These are phyloP conservation scores for Ramalina intermedia DNA, from an alignment of 495 filamentous ascomycete species.

Conservation along the genomic window DNA sequence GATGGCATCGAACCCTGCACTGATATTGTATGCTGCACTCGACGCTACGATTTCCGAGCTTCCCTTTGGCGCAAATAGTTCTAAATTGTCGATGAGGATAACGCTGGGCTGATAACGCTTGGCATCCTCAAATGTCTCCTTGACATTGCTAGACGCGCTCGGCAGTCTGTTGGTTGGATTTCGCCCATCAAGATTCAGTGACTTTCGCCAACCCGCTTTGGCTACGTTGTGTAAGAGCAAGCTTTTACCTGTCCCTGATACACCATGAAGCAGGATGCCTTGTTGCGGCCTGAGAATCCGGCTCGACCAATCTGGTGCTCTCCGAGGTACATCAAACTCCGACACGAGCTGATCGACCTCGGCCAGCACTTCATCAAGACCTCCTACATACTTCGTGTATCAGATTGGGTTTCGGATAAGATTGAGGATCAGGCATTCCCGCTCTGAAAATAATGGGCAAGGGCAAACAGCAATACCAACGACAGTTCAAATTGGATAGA, in stretches of 20 bases:
- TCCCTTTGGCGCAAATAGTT: constrained; percentile 17
- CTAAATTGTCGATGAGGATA: constrained; percentile 70
- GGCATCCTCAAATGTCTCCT: constrained; percentile 60
- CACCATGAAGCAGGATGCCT: constrained; percentile 64
- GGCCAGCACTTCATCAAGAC: not conserved
- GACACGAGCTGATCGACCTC: not conserved
- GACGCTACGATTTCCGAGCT: not conserved
- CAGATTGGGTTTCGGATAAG: too few relatives aligned
- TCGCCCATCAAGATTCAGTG: constrained; percentile 44
- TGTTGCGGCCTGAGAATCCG: constrained; percentile 12
- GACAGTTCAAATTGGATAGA: too few relatives aligned
- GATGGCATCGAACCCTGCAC: constrained; percentile 29
- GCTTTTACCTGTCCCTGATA: constrained; percentile 72
- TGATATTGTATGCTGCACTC: constrained; percentile 20
- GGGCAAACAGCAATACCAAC: too few relatives aligned
- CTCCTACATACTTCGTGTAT: not conserved
- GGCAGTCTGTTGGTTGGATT: constrained; percentile 27
- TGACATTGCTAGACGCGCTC: constrained; percentile 35
- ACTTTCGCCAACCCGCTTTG: constrained; percentile 51
- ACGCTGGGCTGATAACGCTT: constrained; percentile 59
- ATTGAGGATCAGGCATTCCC: too few relatives aligned
- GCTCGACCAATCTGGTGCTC: not conserved
- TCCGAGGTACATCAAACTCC: not conserved
- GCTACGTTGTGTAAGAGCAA: constrained; percentile 53
- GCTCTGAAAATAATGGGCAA: too few relatives aligned